Percentiles rank a stretch among this genome's conserved stretches.
Evolutionary conservation across 2,329 filamentous ascomycete genomes (phyloP).

Genomic region (Sclerotinia nivalis): DNA sequence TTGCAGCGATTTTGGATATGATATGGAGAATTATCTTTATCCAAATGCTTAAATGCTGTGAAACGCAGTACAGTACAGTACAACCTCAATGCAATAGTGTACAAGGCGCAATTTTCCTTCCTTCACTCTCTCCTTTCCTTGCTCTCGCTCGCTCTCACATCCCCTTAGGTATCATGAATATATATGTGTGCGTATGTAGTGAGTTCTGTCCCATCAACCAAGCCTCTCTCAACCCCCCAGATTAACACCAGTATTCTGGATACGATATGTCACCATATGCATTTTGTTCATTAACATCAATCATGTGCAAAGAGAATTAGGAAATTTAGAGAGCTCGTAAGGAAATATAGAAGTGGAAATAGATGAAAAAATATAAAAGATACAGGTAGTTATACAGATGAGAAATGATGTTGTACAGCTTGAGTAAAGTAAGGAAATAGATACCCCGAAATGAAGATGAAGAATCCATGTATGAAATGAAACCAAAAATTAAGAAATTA

Average conservation of each 20-base stretch:
- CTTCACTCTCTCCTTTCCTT: background rate
- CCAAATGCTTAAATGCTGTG: constrained; percentile 5
- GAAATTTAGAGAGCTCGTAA: background rate
- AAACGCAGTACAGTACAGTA: constrained; percentile 4
- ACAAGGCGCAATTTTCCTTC: background rate
- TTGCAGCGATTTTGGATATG: background rate
- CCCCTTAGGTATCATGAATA: constrained; percentile 18
- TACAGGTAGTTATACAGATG: constrained; percentile 14
- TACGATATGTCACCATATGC: constrained; percentile 17
- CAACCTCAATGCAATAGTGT: constrained; percentile 16
- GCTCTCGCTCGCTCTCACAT: background rate
- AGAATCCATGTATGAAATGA: constrained; percentile 3
- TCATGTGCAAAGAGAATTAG: background rate
- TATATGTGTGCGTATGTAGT: constrained; percentile 7
- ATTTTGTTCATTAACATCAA: constrained; percentile 19
- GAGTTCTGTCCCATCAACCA: constrained; percentile 11
- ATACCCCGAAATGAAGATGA: constrained; percentile 4
- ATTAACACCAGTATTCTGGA: background rate
- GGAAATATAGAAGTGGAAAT: background rate
- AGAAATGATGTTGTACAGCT: background rate
- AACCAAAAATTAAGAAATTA: background rate
- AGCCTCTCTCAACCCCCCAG: background rate
- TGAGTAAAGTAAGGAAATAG: background rate
- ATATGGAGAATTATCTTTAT: constrained; percentile 11
- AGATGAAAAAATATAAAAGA: background rate